phyloP scores from a whole-genome alignment of 2,329 filamentous ascomycete species.

The Orbilia oligospora region DNA sequence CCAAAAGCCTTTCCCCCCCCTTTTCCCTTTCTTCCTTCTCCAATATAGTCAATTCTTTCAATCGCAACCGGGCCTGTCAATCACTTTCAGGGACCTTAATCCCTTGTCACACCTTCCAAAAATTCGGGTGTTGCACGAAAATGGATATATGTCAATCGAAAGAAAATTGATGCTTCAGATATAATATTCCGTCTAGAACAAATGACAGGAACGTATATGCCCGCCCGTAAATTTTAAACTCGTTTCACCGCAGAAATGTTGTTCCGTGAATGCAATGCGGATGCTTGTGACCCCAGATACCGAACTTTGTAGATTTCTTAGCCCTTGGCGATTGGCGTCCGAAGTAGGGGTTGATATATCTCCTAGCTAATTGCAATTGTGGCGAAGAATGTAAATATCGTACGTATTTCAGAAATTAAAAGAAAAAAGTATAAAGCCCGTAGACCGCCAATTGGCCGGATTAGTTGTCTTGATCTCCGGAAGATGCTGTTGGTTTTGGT shows the following conservation, averaged over 20 bases:
- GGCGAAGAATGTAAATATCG: background rate
- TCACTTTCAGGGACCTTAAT: slow-evolving; percentile 3
- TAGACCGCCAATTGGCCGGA: slow-evolving; percentile 2
- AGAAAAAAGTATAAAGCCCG: background rate
- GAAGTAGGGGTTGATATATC: background rate
- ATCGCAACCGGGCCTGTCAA: background rate
- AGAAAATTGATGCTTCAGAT: background rate
- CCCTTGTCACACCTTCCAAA: slow-evolving; percentile 13
- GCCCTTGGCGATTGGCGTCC: slow-evolving; percentile 5
- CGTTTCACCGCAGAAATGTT: slow-evolving; percentile 2
- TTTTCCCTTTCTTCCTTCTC: background rate
- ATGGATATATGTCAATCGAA: background rate
- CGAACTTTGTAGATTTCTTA: slow-evolving; percentile 1
- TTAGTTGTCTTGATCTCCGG: background rate
- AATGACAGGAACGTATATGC: slow-evolving; percentile 6
- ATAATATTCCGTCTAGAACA: background rate
- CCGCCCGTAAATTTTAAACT: background rate
- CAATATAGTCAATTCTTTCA: background rate
- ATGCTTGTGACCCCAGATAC: slow-evolving; percentile 4
- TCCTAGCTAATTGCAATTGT: background rate
- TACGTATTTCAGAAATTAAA: background rate
- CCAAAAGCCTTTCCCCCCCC: background rate
- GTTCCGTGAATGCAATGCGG: no score
- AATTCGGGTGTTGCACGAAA: background rate
- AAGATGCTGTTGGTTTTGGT: background rate